These are phyloP conservation scores for Solanum hybrid DNA, from an alignment of 305 asterid species.

Conservation along the genomic window DNA sequence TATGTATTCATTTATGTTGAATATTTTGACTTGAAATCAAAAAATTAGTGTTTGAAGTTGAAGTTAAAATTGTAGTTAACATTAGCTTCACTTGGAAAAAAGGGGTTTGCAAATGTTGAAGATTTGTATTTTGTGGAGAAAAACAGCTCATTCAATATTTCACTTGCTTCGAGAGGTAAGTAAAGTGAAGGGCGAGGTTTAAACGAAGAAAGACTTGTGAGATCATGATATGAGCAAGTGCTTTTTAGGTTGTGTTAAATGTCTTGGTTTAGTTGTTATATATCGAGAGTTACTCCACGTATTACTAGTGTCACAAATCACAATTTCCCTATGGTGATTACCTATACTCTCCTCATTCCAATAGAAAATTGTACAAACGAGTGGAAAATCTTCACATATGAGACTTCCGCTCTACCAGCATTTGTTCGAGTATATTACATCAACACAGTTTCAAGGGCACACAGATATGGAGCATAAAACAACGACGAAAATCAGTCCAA, in stretches of 20 bases:
- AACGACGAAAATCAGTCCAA: background rate
- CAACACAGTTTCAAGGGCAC: background rate
- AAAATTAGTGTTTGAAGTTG: background rate
- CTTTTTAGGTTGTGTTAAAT: background rate
- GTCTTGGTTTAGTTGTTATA: background rate
- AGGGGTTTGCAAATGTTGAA: background rate
- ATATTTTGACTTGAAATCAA: background rate
- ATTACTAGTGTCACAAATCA: background rate
- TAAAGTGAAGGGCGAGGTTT: background rate
- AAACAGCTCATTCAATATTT: background rate
- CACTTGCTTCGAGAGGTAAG: background rate
- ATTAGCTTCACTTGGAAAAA: background rate
- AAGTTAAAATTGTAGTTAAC: background rate
- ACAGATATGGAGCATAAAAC: background rate
- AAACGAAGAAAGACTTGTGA: background rate
- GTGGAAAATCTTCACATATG: too few species aligned
- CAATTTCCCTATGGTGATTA: background rate
- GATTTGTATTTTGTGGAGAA: background rate
- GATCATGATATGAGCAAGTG: background rate
- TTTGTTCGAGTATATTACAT: background rate
- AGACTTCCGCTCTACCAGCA: too few species aligned
- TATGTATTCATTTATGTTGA: background rate
- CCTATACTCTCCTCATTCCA: too few species aligned
- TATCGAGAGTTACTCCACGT: background rate
- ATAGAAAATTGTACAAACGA: too few species aligned